Conservation (phyloP, 2,329 filamentous ascomycete genomes). For the Domatiomyces catenatus region DNA sequence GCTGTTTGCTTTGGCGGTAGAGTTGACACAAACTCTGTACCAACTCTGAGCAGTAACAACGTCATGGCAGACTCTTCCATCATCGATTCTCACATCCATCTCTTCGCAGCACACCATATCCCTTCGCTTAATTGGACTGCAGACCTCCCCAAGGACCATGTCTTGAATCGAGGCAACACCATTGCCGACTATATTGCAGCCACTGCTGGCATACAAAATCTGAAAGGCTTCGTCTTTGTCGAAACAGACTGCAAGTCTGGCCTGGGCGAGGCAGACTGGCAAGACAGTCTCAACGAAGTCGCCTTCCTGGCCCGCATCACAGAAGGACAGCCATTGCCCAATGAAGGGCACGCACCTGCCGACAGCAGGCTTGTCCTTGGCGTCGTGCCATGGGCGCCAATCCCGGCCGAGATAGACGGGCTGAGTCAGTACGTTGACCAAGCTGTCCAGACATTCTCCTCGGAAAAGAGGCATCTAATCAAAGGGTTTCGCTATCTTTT, state of each 20-base stretch:
- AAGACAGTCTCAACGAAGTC: conserved; percentile 55
- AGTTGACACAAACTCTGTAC: too few relatives aligned
- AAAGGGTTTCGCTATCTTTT: conserved; percentile 71
- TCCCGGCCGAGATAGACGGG: conserved; percentile 46
- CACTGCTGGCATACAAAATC: conserved; percentile 21
- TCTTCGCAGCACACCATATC: conserved; percentile 58
- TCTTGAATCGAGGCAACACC: conserved; percentile 50
- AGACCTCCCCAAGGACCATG: conserved; percentile 38
- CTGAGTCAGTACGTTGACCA: conserved; percentile 50
- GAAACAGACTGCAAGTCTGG: conserved; percentile 64
- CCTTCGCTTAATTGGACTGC: conserved; percentile 49
- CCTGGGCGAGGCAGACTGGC: conserved; percentile 43
- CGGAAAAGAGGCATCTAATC: conserved; percentile 45
- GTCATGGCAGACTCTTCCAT: conserved; percentile 36
- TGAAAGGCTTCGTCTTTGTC: conserved; percentile 63
- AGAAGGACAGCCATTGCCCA: conserved; percentile 40
- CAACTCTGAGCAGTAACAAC: too few relatives aligned
- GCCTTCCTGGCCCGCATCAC: conserved; percentile 52
- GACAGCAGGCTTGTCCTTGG: conserved; percentile 47
- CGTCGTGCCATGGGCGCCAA: conserved; percentile 72
- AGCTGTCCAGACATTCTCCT: conserved; percentile 38
- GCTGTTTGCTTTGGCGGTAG: too few relatives aligned
- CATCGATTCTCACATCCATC: conserved; percentile 83
- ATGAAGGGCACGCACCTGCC: conserved; percentile 41
- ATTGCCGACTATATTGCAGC: conserved; percentile 46